Evolutionary conservation across 2,329 filamentous ascomycete genomes (phyloP).

Genomic region (Cercospora sp.): DNA sequence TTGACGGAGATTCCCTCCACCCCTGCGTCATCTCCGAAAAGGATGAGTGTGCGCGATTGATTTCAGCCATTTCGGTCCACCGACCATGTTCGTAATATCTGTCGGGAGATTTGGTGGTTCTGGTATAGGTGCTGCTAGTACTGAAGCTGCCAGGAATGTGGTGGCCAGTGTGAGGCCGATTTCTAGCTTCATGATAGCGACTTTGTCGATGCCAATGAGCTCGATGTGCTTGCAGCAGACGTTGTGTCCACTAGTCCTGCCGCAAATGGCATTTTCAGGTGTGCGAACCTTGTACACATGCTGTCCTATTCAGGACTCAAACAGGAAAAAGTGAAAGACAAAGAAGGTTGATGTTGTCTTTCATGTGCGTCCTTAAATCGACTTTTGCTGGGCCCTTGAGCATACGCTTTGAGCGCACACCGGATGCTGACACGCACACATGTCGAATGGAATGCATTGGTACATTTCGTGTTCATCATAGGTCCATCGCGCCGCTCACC

Average conservation of each 20-base stretch:
- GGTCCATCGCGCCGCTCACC: slow-evolving; percentile 28
- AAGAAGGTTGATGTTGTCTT: slow-evolving; percentile 7
- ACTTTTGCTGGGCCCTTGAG: not conserved
- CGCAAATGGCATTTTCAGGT: not conserved
- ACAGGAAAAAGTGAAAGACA: not conserved
- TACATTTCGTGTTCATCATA: slow-evolving; percentile 13
- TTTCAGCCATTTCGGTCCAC: slow-evolving; percentile 1
- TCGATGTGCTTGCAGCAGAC: not conserved
- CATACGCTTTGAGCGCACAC: not conserved
- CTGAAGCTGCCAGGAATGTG: not conserved
- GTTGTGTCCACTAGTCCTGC: too few species aligned
- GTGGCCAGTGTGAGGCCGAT: not conserved
- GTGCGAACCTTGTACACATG: not conserved
- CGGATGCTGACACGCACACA: not conserved
- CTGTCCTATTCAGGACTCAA: slow-evolving; percentile 6
- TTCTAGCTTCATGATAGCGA: not conserved
- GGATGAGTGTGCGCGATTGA: not conserved
- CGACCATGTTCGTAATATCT: slow-evolving; percentile 7
- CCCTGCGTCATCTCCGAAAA: not conserved
- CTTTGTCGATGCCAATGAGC: not conserved
- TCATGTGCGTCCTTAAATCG: not conserved
- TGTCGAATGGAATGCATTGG: not conserved
- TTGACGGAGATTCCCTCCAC: not conserved
- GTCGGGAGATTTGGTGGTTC: slow-evolving; percentile 3
- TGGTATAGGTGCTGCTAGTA: not conserved